These are phyloP conservation scores for Claviceps maximensis DNA, from an alignment of 2,329 filamentous ascomycete species.

Conservation along the genomic window DNA sequence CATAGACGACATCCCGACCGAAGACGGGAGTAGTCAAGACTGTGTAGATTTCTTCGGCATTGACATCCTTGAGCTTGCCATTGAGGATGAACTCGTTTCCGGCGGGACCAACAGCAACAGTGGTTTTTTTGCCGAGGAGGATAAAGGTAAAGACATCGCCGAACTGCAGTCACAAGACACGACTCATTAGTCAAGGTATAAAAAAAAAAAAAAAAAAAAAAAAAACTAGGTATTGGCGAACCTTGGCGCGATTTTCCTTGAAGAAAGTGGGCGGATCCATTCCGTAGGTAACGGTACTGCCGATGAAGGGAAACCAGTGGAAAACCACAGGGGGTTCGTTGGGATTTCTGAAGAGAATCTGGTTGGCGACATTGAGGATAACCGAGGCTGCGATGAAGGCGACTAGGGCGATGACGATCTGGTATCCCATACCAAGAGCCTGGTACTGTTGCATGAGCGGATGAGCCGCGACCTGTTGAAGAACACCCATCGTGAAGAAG, in stretches of 20 bases:
- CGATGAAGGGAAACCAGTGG: constrained; percentile 70
- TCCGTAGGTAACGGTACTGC: constrained; percentile 86
- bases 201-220: not conserved
- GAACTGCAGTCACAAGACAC: constrained; percentile 39
- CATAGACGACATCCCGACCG: constrained; percentile 77
- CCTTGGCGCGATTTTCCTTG: constrained; percentile 60
- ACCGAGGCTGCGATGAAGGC: constrained; percentile 42
- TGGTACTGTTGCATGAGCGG: constrained; percentile 37
- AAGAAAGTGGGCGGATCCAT: constrained; percentile 92
- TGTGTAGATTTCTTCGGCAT: constrained; percentile 80
- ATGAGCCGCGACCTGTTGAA: constrained; percentile 36
- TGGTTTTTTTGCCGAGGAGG: constrained; percentile 78
- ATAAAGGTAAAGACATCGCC: constrained; percentile 86
- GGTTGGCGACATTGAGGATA: constrained; percentile 64
- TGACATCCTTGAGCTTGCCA: constrained; percentile 79
- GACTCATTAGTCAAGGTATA: too few relatives aligned
- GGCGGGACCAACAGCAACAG: constrained; percentile 66
- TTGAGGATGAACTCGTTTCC: constrained; percentile 90
- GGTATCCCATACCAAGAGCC: constrained; percentile 31
- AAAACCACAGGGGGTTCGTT: constrained; percentile 73
- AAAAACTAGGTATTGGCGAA: constrained; percentile 25
- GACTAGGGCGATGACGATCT: constrained; percentile 31
- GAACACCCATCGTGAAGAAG: constrained; percentile 36
- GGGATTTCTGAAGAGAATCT: constrained; percentile 69
- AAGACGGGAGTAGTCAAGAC: constrained; percentile 63